Conservation (phyloP, 2,329 filamentous ascomycete genomes). For the Microdochium paspali region DNA sequence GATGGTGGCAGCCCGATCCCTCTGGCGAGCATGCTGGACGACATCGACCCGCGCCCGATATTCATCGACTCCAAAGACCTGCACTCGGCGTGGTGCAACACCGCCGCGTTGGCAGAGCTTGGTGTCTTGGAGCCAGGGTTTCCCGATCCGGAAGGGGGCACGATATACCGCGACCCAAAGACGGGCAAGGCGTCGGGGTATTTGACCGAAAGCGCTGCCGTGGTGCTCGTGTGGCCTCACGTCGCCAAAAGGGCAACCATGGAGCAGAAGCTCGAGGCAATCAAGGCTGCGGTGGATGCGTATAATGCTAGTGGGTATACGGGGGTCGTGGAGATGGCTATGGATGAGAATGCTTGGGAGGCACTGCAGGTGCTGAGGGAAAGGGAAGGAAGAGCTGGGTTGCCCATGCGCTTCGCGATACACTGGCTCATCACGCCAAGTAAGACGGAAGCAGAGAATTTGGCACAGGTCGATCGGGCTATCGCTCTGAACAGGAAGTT, state of each 20-base stretch:
- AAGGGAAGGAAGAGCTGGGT: no score
- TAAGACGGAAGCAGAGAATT: conserved; percentile 29
- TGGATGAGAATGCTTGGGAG: conserved; percentile 46
- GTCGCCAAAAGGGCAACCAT: conserved; percentile 36
- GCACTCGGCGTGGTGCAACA: conserved; percentile 47
- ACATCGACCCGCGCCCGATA: conserved; percentile 39
- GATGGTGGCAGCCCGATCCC: no score
- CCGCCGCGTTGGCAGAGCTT: conserved; percentile 38
- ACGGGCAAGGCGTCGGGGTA: conserved; percentile 36
- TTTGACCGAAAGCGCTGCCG: conserved; percentile 42
- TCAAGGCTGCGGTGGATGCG: conserved; percentile 34
- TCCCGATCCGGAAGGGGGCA: conserved; percentile 39
- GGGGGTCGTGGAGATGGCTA: conserved; percentile 47
- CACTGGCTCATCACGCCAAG: conserved; percentile 45
- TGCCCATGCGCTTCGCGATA: conserved; percentile 39
- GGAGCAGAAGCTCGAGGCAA: conserved; percentile 34
- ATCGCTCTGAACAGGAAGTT: conserved; percentile 34
- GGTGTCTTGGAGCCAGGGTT: conserved; percentile 31
- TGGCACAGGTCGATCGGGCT: conserved; percentile 40
- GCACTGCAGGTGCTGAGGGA: conserved; percentile 34
- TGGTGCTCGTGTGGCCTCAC: conserved; percentile 45
- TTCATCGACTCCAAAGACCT: conserved; percentile 48
- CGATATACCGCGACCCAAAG: conserved; percentile 35
- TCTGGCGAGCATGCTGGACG: conserved; percentile 40
- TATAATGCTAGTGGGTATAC: conserved; percentile 43